Conservation (phyloP, 2,329 filamentous ascomycete species). For the Chrysosphaeria jannelii region DNA sequence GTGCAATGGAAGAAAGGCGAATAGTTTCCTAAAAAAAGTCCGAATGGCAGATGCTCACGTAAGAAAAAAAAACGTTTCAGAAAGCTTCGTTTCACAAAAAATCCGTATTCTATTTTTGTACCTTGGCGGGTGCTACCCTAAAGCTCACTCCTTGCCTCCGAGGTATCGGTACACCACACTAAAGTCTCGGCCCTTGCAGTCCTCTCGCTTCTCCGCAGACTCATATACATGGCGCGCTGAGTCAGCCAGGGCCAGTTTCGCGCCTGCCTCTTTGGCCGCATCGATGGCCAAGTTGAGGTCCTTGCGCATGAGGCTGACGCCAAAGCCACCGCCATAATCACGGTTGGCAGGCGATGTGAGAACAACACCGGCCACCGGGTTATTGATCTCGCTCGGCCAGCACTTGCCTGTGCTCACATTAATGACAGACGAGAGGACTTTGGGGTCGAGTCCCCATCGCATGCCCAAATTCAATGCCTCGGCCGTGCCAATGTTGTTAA, state of each 20-base stretch:
- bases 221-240: constrained; percentile 37
- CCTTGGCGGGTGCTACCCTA: background rate
- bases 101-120: background rate
- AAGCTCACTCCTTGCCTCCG: constrained; percentile 7
- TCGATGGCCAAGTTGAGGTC: constrained; percentile 42
- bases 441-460: constrained; percentile 25
- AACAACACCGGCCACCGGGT: constrained; percentile 67
- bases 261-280: constrained; percentile 38
- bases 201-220: constrained; percentile 26
- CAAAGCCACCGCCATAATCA: constrained; percentile 53
- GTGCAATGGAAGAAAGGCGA: too few relatives aligned
- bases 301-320: constrained; percentile 52
- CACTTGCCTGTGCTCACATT: constrained; percentile 83
- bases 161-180: constrained; percentile 54
- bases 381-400: constrained; percentile 91
- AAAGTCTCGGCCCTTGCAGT: constrained; percentile 43
- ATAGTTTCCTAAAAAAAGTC: too few relatives aligned
- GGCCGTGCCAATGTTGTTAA: constrained; percentile 56
- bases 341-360: constrained; percentile 42
- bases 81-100: too few relatives aligned
- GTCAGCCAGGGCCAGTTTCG: constrained; percentile 31
- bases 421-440: constrained; percentile 53
- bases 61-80: too few relatives aligned
- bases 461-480: constrained; percentile 38
- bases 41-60: too few relatives aligned